Evolutionary conservation across 257 asterid genomes (phyloP).

Genomic region (Solanum ahanhuiri): DNA sequence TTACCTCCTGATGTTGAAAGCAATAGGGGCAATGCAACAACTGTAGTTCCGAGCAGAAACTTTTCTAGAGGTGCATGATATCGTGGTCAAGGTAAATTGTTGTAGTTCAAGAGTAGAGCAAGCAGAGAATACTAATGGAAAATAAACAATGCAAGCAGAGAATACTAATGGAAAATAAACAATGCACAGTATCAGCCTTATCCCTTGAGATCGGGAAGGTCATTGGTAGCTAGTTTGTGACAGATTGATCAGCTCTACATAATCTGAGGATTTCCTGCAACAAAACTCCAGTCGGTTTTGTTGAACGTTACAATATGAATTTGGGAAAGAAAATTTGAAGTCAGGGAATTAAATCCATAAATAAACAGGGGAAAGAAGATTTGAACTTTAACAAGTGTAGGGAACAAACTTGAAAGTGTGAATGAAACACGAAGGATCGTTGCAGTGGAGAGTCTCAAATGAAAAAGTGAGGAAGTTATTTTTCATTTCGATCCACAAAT

Average conservation of each 20-base stretch:
- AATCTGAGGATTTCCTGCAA: not conserved
- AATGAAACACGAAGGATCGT: not conserved
- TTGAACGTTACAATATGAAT: not conserved
- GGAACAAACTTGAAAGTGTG: not conserved
- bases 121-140: not conserved
- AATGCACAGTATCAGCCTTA: not conserved
- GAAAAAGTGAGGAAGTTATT: not conserved
- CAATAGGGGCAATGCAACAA: not conserved
- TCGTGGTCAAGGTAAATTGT: not conserved
- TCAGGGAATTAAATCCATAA: not conserved
- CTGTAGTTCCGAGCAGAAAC: not conserved
- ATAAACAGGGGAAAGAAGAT: not conserved
- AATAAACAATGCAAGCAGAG: not conserved
- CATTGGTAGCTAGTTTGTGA: not conserved
- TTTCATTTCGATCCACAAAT: not conserved
- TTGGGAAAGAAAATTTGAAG: not conserved
- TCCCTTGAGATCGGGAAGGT: not conserved
- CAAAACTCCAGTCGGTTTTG: not conserved
- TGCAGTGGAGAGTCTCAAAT: not conserved
- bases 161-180: not conserved
- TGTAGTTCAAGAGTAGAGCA: not conserved
- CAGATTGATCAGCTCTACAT: not conserved
- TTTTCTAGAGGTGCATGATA: not conserved
- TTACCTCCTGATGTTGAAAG: not conserved
- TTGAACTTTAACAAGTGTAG: not conserved